Evolutionary conservation across 2,329 filamentous ascomycete species (phyloP).

Genomic region (Trematosphaeria pertusa): DNA sequence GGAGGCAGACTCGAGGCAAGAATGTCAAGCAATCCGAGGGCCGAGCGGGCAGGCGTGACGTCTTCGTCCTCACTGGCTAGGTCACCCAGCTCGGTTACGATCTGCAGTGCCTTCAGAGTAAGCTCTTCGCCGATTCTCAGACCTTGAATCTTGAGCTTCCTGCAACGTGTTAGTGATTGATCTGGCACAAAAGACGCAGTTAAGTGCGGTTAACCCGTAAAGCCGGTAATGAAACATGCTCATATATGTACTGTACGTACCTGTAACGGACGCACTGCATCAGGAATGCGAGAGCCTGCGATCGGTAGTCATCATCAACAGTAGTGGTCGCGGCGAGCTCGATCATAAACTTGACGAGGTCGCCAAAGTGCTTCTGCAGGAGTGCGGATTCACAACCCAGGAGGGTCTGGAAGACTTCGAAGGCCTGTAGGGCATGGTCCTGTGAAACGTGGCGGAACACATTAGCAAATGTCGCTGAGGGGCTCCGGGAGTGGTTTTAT

Average conservation of each 20-base stretch:
- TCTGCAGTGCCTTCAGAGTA: conserved; percentile 85
- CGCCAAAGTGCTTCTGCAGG: conserved; percentile 83
- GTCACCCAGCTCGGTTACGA: conserved; percentile 86
- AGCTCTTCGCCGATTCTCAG: conserved; percentile 87
- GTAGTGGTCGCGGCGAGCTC: conserved; percentile 79
- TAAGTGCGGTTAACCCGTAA: too few relatives aligned
- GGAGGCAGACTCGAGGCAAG: conserved; percentile 88
- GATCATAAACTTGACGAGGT: conserved; percentile 93
- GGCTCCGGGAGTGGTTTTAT: too few relatives aligned
- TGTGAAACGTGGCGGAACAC: too few relatives aligned
- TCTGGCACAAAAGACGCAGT: too few relatives aligned
- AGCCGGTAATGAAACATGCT: too few relatives aligned
- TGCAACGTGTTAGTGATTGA: too few relatives aligned
- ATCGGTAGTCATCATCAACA: conserved; percentile 82
- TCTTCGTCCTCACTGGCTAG: conserved; percentile 78
- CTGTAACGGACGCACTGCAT: conserved; percentile 90
- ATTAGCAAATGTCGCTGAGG: too few relatives aligned
- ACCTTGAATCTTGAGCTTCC: conserved; percentile 93
- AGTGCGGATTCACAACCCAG: conserved; percentile 88
- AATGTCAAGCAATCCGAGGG: conserved; percentile 86
- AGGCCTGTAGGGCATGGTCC: conserved; percentile 88
- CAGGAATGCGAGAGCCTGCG: conserved; percentile 90
- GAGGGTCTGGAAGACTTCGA: conserved; percentile 96
- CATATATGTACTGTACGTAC: too few relatives aligned
- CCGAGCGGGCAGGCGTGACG: conserved; percentile 82